phyloP scores from a whole-genome alignment of 495 filamentous ascomycete species.

The Annulohypoxylon nitens region DNA sequence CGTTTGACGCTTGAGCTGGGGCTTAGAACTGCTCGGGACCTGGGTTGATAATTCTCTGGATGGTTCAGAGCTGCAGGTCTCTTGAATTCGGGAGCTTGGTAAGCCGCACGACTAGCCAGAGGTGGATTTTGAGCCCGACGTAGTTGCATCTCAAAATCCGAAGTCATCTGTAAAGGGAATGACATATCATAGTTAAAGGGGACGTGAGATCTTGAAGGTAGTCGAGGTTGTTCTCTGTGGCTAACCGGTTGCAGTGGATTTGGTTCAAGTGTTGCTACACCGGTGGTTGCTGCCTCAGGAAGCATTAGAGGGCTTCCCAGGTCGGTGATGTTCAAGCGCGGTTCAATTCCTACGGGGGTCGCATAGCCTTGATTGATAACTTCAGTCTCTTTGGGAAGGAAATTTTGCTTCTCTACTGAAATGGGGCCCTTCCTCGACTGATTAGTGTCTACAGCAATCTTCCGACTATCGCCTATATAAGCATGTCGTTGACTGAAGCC shows the following conservation, averaged over 20 bases:
- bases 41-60: neutral
- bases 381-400: neutral
- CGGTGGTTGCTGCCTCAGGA: neutral
- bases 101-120: neutral
- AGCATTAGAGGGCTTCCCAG: constrained; percentile 15
- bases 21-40: constrained; percentile 3
- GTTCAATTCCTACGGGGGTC: neutral
- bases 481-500: neutral
- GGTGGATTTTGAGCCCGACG: neutral
- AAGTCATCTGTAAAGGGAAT: neutral
- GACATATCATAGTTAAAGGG: neutral
- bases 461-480: neutral
- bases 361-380: neutral
- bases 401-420: neutral
- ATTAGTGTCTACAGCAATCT: neutral
- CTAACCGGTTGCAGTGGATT: neutral
- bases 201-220: neutral
- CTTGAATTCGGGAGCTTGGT: neutral
- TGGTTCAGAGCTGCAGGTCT: neutral
- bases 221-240: neutral
- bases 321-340: constrained; percentile 16
- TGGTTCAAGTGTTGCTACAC: neutral
- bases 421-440: neutral
- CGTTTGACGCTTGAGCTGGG: constrained; percentile 17
- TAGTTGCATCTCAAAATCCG: constrained; percentile 9